Conservation (phyloP, 208 protist species). For the Trypanosoma melophagium region DNA sequence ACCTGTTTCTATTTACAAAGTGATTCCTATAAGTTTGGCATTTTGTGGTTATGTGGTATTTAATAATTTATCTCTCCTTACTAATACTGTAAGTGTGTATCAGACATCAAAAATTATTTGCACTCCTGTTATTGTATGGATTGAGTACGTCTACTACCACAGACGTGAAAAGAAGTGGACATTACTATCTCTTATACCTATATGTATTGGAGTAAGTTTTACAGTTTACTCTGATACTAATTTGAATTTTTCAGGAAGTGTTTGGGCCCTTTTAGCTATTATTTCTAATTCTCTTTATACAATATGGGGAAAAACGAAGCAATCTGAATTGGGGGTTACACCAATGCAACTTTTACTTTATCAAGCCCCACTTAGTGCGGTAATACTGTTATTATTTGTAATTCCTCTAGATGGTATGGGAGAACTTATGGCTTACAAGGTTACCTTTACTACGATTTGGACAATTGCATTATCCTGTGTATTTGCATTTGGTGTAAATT, state of each 20-base stretch:
- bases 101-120: conserved; percentile 85
- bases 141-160: conserved; percentile 54
- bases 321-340: conserved; percentile 70
- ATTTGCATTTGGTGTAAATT: conserved; percentile 88
- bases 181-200: conserved; percentile 64
- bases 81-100: conserved; percentile 83
- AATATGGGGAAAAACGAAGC: conserved; percentile 89
- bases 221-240: conserved; percentile 68
- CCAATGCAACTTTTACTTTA: conserved; percentile 89
- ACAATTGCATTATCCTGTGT: conserved; percentile 69
- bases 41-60: conserved; percentile 88
- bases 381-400: conserved; percentile 71
- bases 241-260: conserved; percentile 54
- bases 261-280: conserved; percentile 70
- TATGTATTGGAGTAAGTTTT: conserved; percentile 73
- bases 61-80: conserved; percentile 86
- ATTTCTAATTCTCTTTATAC: conserved; percentile 88
- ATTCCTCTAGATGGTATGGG: conserved; percentile 58
- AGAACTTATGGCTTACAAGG: conserved; percentile 45
- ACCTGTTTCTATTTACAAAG: conserved; percentile 31
- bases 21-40: conserved; percentile 65
- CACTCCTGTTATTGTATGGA: conserved; percentile 75
- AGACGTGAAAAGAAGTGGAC: conserved; percentile 45
- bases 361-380: conserved; percentile 76
- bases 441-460: conserved; percentile 60